Evolutionary conservation across 352 stramenopile species (phyloP).

Genomic region (Globisporangium iwayamae): DNA sequence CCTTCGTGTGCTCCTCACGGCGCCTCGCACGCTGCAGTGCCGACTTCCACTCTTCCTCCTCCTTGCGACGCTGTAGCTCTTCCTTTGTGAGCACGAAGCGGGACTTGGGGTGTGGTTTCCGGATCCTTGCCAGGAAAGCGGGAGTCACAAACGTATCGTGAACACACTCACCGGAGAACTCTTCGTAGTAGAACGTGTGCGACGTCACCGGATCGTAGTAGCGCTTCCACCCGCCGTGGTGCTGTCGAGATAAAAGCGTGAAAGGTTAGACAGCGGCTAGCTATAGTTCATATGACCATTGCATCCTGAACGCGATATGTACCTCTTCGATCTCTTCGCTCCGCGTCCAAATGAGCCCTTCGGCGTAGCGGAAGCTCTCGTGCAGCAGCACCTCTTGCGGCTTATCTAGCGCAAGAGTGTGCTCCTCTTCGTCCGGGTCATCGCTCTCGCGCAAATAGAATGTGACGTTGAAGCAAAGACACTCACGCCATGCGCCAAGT

Average conservation of each 20-base stretch:
- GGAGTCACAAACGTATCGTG: slow-evolving; percentile 44
- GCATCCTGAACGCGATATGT: background rate
- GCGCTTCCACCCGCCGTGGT: slow-evolving; percentile 45
- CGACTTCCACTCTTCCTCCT: slow-evolving; percentile 67
- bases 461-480: slow-evolving; percentile 36
- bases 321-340: slow-evolving; percentile 68
- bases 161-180: slow-evolving; percentile 57
- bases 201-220: slow-evolving; percentile 55
- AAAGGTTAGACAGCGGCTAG: background rate
- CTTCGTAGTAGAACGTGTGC: slow-evolving; percentile 68
- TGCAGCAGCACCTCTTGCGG: slow-evolving; percentile 40
- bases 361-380: slow-evolving; percentile 52
- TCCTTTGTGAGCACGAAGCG: slow-evolving; percentile 36
- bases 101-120: slow-evolving; percentile 22
- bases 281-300: background rate
- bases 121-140: slow-evolving; percentile 37
- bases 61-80: slow-evolving; percentile 41
- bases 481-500: slow-evolving; percentile 57
- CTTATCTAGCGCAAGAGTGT: slow-evolving; percentile 45
- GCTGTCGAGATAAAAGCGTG: slow-evolving; percentile 1
- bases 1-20: slow-evolving; percentile 32
- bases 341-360: slow-evolving; percentile 43
- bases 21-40: slow-evolving; percentile 43
- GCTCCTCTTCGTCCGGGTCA: slow-evolving; percentile 11
- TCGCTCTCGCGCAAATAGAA: slow-evolving; percentile 46